Evolutionary conservation across 345 rosid species (phyloP).

Genomic region (Boechera divaricarpa): DNA sequence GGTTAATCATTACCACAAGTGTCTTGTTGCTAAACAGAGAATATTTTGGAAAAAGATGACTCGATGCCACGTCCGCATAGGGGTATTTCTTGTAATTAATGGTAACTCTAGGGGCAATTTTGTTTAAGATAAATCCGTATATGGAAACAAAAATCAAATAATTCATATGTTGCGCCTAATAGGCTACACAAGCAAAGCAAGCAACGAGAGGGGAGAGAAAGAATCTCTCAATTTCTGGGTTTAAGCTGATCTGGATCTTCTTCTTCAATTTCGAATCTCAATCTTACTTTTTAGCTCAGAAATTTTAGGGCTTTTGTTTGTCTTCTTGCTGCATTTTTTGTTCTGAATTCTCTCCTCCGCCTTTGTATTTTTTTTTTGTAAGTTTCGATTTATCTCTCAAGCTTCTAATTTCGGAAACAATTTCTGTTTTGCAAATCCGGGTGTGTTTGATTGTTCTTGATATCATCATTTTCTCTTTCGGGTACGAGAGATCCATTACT

Average conservation of each 20-base stretch:
- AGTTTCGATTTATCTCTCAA: constrained; percentile 27
- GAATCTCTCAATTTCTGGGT: constrained; percentile 45
- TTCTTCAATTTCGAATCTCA: constrained; percentile 33
- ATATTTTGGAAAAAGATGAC: constrained; percentile 28
- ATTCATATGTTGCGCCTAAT: constrained; percentile 30
- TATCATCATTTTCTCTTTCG: not conserved
- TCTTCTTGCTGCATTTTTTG: constrained; percentile 19
- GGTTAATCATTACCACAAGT: constrained; percentile 33
- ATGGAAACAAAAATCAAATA: constrained; percentile 29
- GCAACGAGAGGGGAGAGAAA: constrained; percentile 5
- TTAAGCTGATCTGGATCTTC: constrained; percentile 43
- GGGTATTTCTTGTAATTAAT: constrained; percentile 32
- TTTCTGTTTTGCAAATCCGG: constrained; percentile 21
- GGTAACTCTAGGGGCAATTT: constrained; percentile 1
- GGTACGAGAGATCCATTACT: constrained; percentile 35
- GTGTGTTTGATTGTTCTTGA: constrained; percentile 5
- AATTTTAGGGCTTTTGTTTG: not conserved
- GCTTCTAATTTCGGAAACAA: constrained; percentile 14
- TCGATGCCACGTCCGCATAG: constrained; percentile 39
- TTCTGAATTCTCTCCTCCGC: not conserved
- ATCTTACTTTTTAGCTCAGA: constrained; percentile 19
- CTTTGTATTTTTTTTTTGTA: constrained; percentile 25
- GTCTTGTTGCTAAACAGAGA: constrained; percentile 29
- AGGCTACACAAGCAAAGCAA: constrained; percentile 37
- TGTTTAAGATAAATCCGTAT: not conserved